These are phyloP conservation scores for Ceratocystis albifundus DNA, from an alignment of 2,329 filamentous ascomycete species.

Conservation along the genomic window DNA sequence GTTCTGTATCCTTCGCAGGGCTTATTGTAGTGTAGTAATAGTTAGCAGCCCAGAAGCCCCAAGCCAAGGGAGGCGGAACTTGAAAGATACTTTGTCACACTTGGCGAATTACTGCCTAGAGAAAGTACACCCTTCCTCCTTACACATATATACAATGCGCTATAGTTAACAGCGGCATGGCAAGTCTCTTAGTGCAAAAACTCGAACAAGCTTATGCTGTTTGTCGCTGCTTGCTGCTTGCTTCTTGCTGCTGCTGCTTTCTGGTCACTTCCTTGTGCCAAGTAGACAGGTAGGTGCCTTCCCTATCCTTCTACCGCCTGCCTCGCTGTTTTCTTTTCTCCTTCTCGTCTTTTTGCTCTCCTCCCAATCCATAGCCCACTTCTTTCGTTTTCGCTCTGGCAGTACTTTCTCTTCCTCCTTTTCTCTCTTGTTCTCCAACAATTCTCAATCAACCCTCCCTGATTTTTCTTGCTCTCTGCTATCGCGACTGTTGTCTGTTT, in stretches of 20 bases:
- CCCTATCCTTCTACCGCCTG: conserved; percentile 4
- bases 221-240: not conserved
- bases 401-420: conserved; percentile 13
- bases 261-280: not conserved
- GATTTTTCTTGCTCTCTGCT: conserved; percentile 15
- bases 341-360: conserved; percentile 14
- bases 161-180: not conserved
- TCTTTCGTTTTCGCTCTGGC: conserved; percentile 9
- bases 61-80: not conserved
- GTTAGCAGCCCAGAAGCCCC: not conserved
- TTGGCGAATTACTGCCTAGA: conserved; percentile 5
- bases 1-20: no score
- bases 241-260: conserved; percentile 3
- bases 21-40: not conserved
- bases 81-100: conserved; percentile 11
- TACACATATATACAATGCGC: not conserved
- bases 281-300: not conserved
- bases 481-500: conserved; percentile 18
- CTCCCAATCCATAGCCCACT: conserved; percentile 14
- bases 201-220: conserved; percentile 10
- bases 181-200: not conserved
- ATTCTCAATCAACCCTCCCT: conserved; percentile 2
- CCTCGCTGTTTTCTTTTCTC: conserved; percentile 12
- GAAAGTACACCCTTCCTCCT: not conserved
- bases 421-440: conserved; percentile 10